phyloP scores from a whole-genome alignment of 495 filamentous ascomycete species.

The Friedmanniomyces simplex region DNA sequence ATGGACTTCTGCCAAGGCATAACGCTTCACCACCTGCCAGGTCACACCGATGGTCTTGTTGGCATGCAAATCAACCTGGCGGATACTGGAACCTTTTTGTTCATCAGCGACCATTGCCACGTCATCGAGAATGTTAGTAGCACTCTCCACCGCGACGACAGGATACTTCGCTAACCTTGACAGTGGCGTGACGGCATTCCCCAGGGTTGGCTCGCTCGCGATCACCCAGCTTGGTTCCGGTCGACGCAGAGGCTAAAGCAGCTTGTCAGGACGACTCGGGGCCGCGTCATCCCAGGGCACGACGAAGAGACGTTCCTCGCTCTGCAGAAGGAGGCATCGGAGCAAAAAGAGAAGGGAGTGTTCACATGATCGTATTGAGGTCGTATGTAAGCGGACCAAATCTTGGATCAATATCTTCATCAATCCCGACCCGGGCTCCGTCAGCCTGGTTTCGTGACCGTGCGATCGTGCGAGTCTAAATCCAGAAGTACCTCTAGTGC shows the following conservation, averaged over 20 bases:
- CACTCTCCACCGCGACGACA: not conserved
- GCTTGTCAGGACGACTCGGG: constrained; percentile 26
- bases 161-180: not conserved
- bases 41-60: constrained; percentile 26
- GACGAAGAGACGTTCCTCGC: constrained; percentile 28
- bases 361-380: constrained; percentile 6
- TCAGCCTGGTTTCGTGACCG: no score
- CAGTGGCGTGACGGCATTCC: constrained; percentile 21
- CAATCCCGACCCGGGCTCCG: no score
- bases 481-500: no score
- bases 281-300: constrained; percentile 30
- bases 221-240: constrained; percentile 30
- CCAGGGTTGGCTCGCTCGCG: constrained; percentile 21
- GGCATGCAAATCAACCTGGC: constrained; percentile 32
- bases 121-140: constrained; percentile 29
- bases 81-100: constrained; percentile 31
- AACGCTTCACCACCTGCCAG: constrained; percentile 32
- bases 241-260: constrained; percentile 30
- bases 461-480: no score
- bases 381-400: constrained; percentile 1
- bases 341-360: constrained; percentile 13
- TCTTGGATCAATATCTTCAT: not conserved
- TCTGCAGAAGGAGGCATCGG: constrained; percentile 11
- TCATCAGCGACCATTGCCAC: constrained; percentile 32
- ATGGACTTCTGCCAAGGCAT: constrained; percentile 33